Evolutionary conservation across 768 basidiomycete species (phyloP).

Genomic region (Trametes sanguinea): DNA sequence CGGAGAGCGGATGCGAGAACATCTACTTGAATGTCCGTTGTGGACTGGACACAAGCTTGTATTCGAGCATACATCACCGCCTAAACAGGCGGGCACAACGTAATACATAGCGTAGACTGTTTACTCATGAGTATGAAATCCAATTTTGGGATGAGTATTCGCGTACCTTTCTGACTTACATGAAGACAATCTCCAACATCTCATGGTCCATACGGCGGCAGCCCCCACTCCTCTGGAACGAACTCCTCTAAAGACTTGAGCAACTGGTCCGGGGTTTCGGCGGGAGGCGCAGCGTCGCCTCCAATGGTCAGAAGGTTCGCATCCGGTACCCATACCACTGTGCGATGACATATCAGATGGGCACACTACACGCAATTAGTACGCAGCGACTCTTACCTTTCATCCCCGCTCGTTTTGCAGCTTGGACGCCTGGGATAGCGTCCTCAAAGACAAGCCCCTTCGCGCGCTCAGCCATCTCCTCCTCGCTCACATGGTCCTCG

Average conservation of each 20-base stretch:
- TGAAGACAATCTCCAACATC: neutral
- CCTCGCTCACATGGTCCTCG: slow-evolving; percentile 33
- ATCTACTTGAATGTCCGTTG: no score
- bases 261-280: slow-evolving; percentile 59
- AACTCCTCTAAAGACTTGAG: slow-evolving; percentile 70
- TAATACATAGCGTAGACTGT: no score
- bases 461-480: slow-evolving; percentile 48
- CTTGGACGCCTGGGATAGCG: slow-evolving; percentile 72
- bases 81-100: no score
- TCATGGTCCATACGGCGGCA: slow-evolving; percentile 59
- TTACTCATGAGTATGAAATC: no score
- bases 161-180: no score
- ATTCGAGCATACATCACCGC: no score
- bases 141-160: no score
- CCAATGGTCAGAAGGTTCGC: slow-evolving; percentile 51
- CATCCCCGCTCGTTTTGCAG: slow-evolving; percentile 86
- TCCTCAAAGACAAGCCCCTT: slow-evolving; percentile 85
- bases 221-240: slow-evolving; percentile 79
- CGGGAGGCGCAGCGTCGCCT: slow-evolving; percentile 45
- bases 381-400: slow-evolving; percentile 50
- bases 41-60: no score
- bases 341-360: neutral
- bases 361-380: neutral
- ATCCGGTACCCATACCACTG: slow-evolving; percentile 89
- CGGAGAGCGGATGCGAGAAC: no score